Conservation (phyloP, 225 moss, liverwort and hornwort genomes). For the Lunularia cruciata region DNA sequence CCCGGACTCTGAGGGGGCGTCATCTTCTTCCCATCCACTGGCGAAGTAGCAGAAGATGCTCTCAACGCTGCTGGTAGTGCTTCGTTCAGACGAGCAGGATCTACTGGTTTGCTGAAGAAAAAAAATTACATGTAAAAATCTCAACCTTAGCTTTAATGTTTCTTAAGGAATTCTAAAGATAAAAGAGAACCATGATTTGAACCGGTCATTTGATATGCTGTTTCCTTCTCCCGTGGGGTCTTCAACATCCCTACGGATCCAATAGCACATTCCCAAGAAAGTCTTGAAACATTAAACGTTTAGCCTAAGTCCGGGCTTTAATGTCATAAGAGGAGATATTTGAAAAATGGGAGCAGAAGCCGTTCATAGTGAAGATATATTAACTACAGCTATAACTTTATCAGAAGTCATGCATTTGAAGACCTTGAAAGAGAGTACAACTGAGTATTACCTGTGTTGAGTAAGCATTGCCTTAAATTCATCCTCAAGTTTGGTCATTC, state of each 20-base stretch:
- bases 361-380: too few relatives aligned
- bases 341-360: too few relatives aligned
- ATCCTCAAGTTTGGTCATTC: constrained; percentile 75
- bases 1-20: constrained; percentile 35
- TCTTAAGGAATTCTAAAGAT: not conserved
- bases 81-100: constrained; percentile 64
- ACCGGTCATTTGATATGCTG: not conserved
- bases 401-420: too few relatives aligned
- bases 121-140: not conserved
- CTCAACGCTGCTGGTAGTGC: constrained; percentile 58
- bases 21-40: constrained; percentile 44
- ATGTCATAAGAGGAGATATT: too few relatives aligned
- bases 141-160: not conserved
- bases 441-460: constrained; percentile 57
- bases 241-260: too few relatives aligned
- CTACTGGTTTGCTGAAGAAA: constrained; percentile 62
- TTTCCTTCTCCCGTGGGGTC: not conserved
- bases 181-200: not conserved
- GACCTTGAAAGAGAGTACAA: too few relatives aligned
- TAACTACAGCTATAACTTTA: too few relatives aligned
- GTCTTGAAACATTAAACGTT: too few relatives aligned
- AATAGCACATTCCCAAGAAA: too few relatives aligned
- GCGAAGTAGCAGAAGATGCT: constrained; percentile 41
- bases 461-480: constrained; percentile 65
- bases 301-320: too few relatives aligned